These are phyloP conservation scores for Cutaneotrichosporon dermatis DNA, from an alignment of 1,284 basidiomycete species.

Conservation along the genomic window DNA sequence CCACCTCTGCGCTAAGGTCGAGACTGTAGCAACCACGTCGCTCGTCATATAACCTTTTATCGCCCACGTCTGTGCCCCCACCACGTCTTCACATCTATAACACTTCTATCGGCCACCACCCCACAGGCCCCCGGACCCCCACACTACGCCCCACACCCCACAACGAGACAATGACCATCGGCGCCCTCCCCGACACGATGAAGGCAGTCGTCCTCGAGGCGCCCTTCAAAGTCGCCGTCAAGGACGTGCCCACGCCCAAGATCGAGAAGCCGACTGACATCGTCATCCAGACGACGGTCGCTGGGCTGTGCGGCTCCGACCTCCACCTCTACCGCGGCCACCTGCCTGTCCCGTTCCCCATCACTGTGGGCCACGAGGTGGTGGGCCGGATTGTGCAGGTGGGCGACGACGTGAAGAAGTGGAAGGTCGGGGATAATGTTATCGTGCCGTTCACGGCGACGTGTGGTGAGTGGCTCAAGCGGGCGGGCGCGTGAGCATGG, in stretches of 20 bases:
- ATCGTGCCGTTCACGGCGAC: slow-evolving; percentile 79
- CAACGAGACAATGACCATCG: slow-evolving; percentile 5
- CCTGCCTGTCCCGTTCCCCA: slow-evolving; percentile 31
- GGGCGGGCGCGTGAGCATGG: too few relatives aligned
- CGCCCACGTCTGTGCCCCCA: too few relatives aligned
- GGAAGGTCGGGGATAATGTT: slow-evolving; percentile 73
- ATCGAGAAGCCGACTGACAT: slow-evolving; percentile 31
- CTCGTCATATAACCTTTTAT: too few relatives aligned
- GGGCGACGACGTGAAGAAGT: slow-evolving; percentile 61
- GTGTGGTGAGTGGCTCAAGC: slow-evolving; percentile 61
- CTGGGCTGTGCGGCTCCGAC: slow-evolving; percentile 59
- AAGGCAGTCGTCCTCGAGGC: slow-evolving; percentile 37
- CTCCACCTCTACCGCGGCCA: slow-evolving; percentile 70
- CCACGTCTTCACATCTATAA: too few relatives aligned
- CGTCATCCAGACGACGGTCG: slow-evolving; percentile 32
- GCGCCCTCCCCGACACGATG: slow-evolving; percentile 27
- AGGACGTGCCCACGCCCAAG: slow-evolving; percentile 32
- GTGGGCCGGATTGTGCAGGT: slow-evolving; percentile 70
- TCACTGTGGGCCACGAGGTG: slow-evolving; percentile 68
- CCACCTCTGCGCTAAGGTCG: too few relatives aligned
- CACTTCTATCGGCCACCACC: too few relatives aligned
- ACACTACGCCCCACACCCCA: background rate
- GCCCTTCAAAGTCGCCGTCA: slow-evolving; percentile 26
- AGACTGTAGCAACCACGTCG: too few relatives aligned
- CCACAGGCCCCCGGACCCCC: too few relatives aligned